Base-by-base conservation (phyloP, 768 basidiomycete species). In the Amanita brunnescens region DNA sequence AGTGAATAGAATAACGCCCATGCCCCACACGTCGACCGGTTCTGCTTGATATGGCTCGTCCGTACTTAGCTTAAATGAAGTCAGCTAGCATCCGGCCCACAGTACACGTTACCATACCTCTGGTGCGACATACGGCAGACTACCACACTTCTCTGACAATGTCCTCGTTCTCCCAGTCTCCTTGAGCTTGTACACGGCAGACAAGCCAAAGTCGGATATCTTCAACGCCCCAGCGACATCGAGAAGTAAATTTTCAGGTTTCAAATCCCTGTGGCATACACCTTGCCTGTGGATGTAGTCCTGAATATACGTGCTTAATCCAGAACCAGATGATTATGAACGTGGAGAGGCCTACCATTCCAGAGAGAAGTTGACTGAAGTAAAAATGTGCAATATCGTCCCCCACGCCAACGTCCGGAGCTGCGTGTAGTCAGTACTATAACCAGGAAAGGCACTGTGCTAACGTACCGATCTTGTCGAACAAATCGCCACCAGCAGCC, bases 21-120 rank as follows among this genome's bases (percentile, higher is more conserved):
- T 79, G 0, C 92, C 92, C 96, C 96, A 99, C 7, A 91, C 82
- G 63, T 99, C 96, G 20, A 98, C 79, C 0, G 96, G 93, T 52
- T 96, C 91, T 1, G 93, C 96, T 12, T 81, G 65, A 66, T 98
- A 99, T 0, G 88, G 77, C 8, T 64, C 70, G 3, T 80, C 72
- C 3, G 69, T 70, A 32, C 82, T 83, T 29, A 95, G 65, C 92
- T 94, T 51, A 2, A 29, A 6, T 6, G 9, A 32, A 7, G 35
- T 51, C 29, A 33, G n/a, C n/a, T n/a, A n/a, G n/a, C n/a, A 32
- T 14, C 23, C 18, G 14, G 9, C 6, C 26, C 13, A 10, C 2
- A 33, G 14, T 16, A 41, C 41, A n/a, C 6, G 18, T 5, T 20
- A 39, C 24, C 39, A 33, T 59, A 91, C 93, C 73, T 97, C 94